These are phyloP conservation scores for Pilaira anomala DNA, from an alignment of 192 early-diverging fungal species.

Conservation along the genomic window DNA sequence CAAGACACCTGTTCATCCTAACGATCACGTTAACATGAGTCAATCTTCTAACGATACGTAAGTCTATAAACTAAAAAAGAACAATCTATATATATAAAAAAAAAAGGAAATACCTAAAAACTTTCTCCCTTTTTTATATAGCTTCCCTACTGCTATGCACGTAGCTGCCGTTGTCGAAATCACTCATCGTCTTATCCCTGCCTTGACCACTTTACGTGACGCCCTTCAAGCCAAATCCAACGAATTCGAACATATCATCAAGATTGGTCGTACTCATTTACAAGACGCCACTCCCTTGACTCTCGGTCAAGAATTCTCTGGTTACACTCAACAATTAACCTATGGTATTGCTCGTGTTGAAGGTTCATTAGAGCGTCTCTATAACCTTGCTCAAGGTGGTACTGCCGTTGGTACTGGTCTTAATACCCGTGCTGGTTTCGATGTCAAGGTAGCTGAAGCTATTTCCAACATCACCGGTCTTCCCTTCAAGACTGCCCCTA, in stretches of 20 bases:
- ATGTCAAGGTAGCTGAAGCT: slow-evolving; percentile 82
- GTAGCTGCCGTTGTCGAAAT: slow-evolving; percentile 91
- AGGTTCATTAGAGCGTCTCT: slow-evolving; percentile 77
- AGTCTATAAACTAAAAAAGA: not conserved
- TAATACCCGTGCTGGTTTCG: slow-evolving; percentile 94
- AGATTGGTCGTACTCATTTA: slow-evolving; percentile 98
- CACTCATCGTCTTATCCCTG: slow-evolving; percentile 80
- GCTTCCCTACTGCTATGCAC: slow-evolving; percentile 99
- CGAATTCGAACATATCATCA: slow-evolving; percentile 91
- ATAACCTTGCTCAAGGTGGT: slow-evolving; percentile 94
- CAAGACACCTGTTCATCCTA: slow-evolving; percentile 97
- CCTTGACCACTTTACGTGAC: slow-evolving; percentile 75
- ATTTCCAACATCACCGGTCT: slow-evolving; percentile 86
- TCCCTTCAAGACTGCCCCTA: slow-evolving; percentile 93
- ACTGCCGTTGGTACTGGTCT: slow-evolving; percentile 97
- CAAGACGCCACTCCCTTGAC: slow-evolving; percentile 98
- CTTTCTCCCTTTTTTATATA: not conserved
- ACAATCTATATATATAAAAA: not conserved
- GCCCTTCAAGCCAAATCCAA: slow-evolving; percentile 76
- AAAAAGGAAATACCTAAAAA: slow-evolving; percentile 3
- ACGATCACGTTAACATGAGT: slow-evolving; percentile 99
- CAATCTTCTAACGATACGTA: slow-evolving; percentile 97
- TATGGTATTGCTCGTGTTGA: slow-evolving; percentile 89
- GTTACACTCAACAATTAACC: slow-evolving; percentile 90
- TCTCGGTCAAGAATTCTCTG: slow-evolving; percentile 97